Evolutionary conservation across 768 basidiomycete genomes (phyloP).

Genomic region (Suillus subalutaceus): DNA sequence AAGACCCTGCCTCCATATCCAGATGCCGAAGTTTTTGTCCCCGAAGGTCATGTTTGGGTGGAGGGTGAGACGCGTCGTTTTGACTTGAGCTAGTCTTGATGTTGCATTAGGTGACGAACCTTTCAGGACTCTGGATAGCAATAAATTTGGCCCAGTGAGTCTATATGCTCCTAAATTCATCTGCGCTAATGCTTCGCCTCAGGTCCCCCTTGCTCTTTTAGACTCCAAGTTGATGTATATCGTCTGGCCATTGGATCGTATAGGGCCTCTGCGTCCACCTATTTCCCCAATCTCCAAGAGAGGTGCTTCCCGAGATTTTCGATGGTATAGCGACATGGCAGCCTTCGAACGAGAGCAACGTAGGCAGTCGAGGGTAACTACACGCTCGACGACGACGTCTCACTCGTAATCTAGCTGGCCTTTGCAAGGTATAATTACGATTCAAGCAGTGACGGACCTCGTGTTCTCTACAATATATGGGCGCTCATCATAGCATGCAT

Average conservation of each 20-base stretch:
- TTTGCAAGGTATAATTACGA: neutral
- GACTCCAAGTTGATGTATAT: conserved; percentile 53
- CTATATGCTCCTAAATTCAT: conserved; percentile 6
- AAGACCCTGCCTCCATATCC: conserved; percentile 73
- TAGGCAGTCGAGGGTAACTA: conserved; percentile 26
- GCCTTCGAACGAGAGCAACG: conserved; percentile 33
- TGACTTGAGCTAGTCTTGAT: conserved; percentile 1
- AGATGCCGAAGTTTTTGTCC: conserved; percentile 53
- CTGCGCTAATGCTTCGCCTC: neutral
- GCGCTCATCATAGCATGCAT: neutral
- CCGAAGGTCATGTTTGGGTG: conserved; percentile 71
- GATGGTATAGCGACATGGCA: conserved; percentile 32
- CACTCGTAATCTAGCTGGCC: neutral
- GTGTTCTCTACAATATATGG: neutral
- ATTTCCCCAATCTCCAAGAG: conserved; percentile 20
- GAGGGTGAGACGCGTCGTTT: conserved; percentile 53
- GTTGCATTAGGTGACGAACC: conserved; percentile 60
- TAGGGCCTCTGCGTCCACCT: conserved; percentile 38
- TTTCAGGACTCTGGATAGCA: conserved; percentile 72
- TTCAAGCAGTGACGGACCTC: neutral
- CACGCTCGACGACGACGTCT: neutral
- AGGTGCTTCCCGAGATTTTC: conserved; percentile 24
- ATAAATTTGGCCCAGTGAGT: conserved; percentile 69
- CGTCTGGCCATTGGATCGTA: conserved; percentile 54
- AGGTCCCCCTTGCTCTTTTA: conserved; percentile 49